phyloP scores from a whole-genome alignment of 2,329 filamentous ascomycete species.

The Fusarium odoratissimum region DNA sequence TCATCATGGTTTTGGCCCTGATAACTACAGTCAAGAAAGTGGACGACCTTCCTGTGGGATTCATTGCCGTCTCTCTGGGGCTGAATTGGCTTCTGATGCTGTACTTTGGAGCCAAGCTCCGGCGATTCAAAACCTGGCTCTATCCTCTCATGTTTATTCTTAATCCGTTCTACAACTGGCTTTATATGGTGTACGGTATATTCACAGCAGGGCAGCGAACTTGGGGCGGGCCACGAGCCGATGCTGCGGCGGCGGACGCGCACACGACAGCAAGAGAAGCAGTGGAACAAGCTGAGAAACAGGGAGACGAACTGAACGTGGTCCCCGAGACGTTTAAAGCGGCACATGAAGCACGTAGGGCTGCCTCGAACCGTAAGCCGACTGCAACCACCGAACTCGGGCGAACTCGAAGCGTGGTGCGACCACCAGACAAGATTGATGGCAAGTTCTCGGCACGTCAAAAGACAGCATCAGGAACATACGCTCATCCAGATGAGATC shows the following conservation, averaged over 20 bases:
- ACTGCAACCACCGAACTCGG: conserved; percentile 52
- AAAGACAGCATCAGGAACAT: conserved; percentile 74
- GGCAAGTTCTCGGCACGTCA: conserved; percentile 82
- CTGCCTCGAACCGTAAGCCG: conserved; percentile 47
- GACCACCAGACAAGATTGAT: conserved; percentile 79
- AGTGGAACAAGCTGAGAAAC: conserved; percentile 81
- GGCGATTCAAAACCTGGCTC: conserved; percentile 91
- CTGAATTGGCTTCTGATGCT: conserved; percentile 97
- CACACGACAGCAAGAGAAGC: conserved; percentile 83
- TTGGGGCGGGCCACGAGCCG: conserved; percentile 93
- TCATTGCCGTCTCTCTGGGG: conserved; percentile 91
- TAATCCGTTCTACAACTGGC: conserved; percentile 98
- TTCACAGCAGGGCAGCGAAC: conserved; percentile 94
- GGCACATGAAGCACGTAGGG: conserved; percentile 62
- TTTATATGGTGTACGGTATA: conserved; percentile 97
- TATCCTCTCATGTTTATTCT: conserved; percentile 96
- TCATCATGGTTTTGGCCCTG: conserved; percentile 90
- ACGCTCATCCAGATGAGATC: conserved; percentile 74
- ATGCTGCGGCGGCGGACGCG: conserved; percentile 83
- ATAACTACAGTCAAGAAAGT: conserved; percentile 85
- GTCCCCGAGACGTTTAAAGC: conserved; percentile 85
- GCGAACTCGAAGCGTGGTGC: conserved; percentile 68
- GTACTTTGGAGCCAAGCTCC: conserved; percentile 89
- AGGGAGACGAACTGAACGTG: conserved; percentile 89
- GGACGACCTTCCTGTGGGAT: conserved; percentile 85